These are phyloP conservation scores for Mortierella sp. DNA, from an alignment of 371 early-diverging fungal genomes.

Conservation along the genomic window DNA sequence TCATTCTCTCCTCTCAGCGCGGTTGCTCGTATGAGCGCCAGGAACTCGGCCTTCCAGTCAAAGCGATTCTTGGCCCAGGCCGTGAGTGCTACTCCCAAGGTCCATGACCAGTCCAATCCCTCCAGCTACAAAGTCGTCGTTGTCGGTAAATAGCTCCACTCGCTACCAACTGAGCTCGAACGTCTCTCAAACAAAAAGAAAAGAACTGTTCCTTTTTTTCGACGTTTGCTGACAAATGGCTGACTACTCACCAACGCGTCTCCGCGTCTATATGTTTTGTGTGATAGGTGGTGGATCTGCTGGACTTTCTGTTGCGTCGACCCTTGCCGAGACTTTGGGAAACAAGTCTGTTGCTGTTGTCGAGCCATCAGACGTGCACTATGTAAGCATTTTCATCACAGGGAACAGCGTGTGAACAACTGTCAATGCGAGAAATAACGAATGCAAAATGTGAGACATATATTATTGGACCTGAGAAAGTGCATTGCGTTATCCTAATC, in stretches of 20 bases:
- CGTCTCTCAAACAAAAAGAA: background rate
- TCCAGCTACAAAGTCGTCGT: slow-evolving; percentile 72
- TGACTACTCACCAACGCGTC: background rate
- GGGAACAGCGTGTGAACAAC: slow-evolving; percentile 7
- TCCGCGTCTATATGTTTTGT: background rate
- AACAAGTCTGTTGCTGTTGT: slow-evolving; percentile 82
- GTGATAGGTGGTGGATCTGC: slow-evolving; percentile 72
- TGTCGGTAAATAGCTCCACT: slow-evolving; percentile 47
- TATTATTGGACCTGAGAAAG: background rate
- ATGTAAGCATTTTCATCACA: slow-evolving; percentile 63
- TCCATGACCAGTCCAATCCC: slow-evolving; percentile 49
- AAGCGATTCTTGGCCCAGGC: slow-evolving; percentile 53
- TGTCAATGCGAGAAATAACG: background rate
- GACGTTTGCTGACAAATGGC: background rate
- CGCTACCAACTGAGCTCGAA: no score
- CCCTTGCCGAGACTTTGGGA: slow-evolving; percentile 72
- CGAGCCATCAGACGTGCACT: slow-evolving; percentile 84
- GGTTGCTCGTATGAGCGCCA: slow-evolving; percentile 32
- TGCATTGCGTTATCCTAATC: background rate
- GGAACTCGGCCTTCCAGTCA: slow-evolving; percentile 47
- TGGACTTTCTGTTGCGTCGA: slow-evolving; percentile 73
- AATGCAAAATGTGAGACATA: background rate
- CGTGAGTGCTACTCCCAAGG: slow-evolving; percentile 28
- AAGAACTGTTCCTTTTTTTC: background rate
- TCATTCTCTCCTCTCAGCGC: slow-evolving; percentile 36